phyloP scores from a whole-genome alignment of 2,329 filamentous ascomycete species.

The Pestalotiopsis sp. region DNA sequence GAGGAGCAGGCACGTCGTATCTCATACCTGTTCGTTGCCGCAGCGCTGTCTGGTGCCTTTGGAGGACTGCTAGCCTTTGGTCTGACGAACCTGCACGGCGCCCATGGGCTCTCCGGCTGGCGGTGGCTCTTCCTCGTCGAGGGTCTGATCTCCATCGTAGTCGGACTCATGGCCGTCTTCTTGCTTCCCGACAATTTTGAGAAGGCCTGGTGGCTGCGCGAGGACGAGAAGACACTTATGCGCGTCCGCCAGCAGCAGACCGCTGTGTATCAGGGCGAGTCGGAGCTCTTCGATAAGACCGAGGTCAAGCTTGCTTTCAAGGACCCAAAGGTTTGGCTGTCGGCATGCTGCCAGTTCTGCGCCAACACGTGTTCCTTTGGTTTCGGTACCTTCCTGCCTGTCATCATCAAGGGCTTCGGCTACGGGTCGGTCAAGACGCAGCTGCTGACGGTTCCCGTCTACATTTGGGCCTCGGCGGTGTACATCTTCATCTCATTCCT shows the following conservation, averaged over 20 bases:
- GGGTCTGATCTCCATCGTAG: conserved; percentile 16
- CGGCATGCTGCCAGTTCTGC: conserved; percentile 9
- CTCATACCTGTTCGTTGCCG: conserved; percentile 48
- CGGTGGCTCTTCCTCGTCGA: conserved; percentile 20
- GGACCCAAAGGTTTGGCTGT: conserved; percentile 18
- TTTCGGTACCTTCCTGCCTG: conserved; percentile 11
- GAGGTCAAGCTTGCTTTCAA: conserved; percentile 19
- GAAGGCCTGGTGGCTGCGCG: conserved; percentile 16
- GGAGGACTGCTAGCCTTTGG: conserved; percentile 23
- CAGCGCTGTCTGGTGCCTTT: conserved; percentile 24
- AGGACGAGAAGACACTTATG: conserved; percentile 19
- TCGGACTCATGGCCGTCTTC: conserved; percentile 15
- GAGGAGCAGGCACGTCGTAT: conserved; percentile 49
- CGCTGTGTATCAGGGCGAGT: conserved; percentile 12
- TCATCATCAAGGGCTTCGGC: conserved; percentile 15
- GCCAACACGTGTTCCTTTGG: conserved; percentile 12
- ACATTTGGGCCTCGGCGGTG: conserved; percentile 13
- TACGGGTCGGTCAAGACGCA: conserved; percentile 9
- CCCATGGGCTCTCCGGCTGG: conserved; percentile 18
- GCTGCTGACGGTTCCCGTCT: conserved; percentile 15
- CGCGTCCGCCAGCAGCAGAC: conserved; percentile 15
- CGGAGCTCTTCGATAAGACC: conserved; percentile 14
- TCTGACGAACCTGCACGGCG: conserved; percentile 18
- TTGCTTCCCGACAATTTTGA: conserved; percentile 19
- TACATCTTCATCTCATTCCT: conserved; percentile 13